Evolutionary conservation across 495 filamentous ascomycete genomes (phyloP), one percentile per base, ranked within the genome.

Genomic region (Chlorociboria aeruginascens): DNA sequence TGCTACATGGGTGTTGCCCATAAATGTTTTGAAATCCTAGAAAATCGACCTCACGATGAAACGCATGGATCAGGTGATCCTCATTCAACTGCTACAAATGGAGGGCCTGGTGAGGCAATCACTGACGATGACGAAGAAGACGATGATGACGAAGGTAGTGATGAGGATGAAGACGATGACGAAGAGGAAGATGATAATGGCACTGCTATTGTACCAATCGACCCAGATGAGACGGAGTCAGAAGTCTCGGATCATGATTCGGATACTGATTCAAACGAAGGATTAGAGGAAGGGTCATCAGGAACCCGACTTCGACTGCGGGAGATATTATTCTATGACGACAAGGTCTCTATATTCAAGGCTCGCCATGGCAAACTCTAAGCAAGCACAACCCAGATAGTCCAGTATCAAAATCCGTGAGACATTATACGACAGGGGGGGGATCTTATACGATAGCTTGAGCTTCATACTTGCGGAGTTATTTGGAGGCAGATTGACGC

Each of bases 1-100:
- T 85, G 79, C 53, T 95, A 95, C 56, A 69, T 92, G 49, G 89
- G 86, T n/a, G 76, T 95, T 40, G 67, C 72, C 31, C 66, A 63
- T 7, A 95, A 93, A 62, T 95, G 90, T 64, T 95, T 86, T 57
- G 89, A 95, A 60, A 84, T 96, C 41, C 68, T 89, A 8, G 89
- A 96, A 61, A 70, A 70, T 33, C 71, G 69, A 17, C 64, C 65
- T 11, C 64, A 73, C 43, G 70, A 76, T n/a, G 67, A 69, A 40
- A 60, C 44, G 31, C 62, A 60, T 53, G 57, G 57, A 43, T 45
- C 46, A 40, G 43, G 54, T 34, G 64, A 68, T 43, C 43, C 57
- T 13, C 49, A 58, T 13, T 46, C 54, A 14, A 59, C 55, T 38
- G 46, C 59, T 33, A 50, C 48, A 17, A 51, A 49, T 11, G 47